These are phyloP conservation scores for Metschnikowia santaceciliae DNA, from an alignment of 805 yeast genomes.

Conservation along the genomic window DNA sequence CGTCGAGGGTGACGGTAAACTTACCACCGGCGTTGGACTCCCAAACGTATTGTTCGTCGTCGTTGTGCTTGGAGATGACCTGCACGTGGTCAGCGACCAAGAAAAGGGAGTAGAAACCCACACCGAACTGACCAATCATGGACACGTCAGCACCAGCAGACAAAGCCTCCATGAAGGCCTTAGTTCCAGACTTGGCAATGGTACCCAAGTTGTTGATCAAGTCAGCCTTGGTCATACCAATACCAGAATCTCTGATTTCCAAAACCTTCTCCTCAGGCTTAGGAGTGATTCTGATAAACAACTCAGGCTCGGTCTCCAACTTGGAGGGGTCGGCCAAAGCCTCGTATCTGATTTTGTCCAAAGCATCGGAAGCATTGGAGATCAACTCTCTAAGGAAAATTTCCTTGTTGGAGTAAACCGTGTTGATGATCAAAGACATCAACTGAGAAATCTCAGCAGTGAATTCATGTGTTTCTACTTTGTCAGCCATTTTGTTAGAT, in stretches of 20 bases:
- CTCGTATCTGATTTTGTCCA: constrained; percentile 97
- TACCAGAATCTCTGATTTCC: constrained; percentile 99
- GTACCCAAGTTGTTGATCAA: constrained; percentile 99
- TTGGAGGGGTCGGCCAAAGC: constrained; percentile 88
- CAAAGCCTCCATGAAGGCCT: constrained; percentile 98
- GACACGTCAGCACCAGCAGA: constrained; percentile 99
- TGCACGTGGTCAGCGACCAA: constrained; percentile 98
- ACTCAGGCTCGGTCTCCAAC: constrained; percentile 92
- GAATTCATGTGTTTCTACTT: constrained; percentile 86
- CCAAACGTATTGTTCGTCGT: constrained; percentile 99
- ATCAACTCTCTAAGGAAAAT: constrained; percentile 98
- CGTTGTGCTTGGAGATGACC: constrained; percentile 97
- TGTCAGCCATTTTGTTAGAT: constrained; percentile 42
- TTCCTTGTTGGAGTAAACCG: constrained; percentile 99
- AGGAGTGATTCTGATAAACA: constrained; percentile 97
- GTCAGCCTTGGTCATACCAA: constrained; percentile 99
- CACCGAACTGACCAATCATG: constrained; percentile 99
- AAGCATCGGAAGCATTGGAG: constrained; percentile 98
- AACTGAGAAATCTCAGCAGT: constrained; percentile 99
- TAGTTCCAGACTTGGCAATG: constrained; percentile 99
- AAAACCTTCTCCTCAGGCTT: constrained; percentile 88
- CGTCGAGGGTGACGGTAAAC: constrained; percentile 93
- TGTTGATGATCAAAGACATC: constrained; percentile 99
- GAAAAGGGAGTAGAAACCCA: constrained; percentile 99
- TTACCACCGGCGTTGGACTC: constrained; percentile 99